Base-by-base conservation (phyloP, 2,329 filamentous ascomycete genomes). In the Phoma sp. region DNA sequence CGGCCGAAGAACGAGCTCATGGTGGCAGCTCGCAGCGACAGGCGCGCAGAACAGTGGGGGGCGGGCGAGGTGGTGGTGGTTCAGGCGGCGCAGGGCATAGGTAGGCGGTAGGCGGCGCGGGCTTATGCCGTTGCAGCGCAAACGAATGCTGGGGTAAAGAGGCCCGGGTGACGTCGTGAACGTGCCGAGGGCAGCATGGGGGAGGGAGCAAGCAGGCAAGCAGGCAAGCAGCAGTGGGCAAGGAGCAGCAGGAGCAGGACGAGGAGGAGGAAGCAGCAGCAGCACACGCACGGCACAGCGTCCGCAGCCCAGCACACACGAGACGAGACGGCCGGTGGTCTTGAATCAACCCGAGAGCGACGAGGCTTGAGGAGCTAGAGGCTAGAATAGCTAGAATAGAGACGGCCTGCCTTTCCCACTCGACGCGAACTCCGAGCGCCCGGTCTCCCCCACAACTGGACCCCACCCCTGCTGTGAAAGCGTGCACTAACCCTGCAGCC, bases 1-100 rank as follows among this genome's bases (percentile, higher is more conserved):
- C 81, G 79, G 58, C 79, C 78, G 72, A 84, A 83, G 78, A 84
- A 83, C 39, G 78, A 79, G 65, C 78, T 78, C 81, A 84, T 84
- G 63, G 62, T 52, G 54, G 58, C 44, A 56, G 62, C 27, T 43
- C 40, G 38, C 43, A 49, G 55, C 39, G 52, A 47, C 47, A 49
- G 45, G 58, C 60, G 61, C 55, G 51, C 39, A 48, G 57, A 52
- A 50, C 45, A 47, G 52, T 51, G 53, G 57, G 60, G 33, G 58
- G 33, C 56, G 57, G 35, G 50, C 31, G 51, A 58, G 52, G 52
- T 36, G 50, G 47, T 39, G 48, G 57, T 39, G 51, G 50, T 44
- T 51, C 56, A 61, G 55, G 61, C 59, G 57, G 60, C 60, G 53
- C 56, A 41, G 55, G 32, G 45, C 38, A 54, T 33, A 6, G 17